Evolutionary conservation across 225 moss, liverwort and hornwort species (phyloP).

Genomic region (Physcomitrellopsis africana): DNA sequence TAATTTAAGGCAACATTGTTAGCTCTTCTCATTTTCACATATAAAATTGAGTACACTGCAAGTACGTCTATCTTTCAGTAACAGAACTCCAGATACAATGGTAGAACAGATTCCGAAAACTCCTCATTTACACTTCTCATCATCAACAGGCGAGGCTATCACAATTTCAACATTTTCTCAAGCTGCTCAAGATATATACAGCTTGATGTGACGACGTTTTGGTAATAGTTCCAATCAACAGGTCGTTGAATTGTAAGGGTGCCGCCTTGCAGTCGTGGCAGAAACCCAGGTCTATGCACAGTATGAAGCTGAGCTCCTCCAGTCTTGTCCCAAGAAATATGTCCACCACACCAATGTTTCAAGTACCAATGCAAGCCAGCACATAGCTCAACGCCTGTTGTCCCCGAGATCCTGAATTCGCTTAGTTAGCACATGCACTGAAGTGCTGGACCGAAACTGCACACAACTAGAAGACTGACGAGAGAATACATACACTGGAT

Average conservation of each 20-base stretch:
- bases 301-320: conserved; percentile 78
- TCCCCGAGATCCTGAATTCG: conserved; percentile 77
- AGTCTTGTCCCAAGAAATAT: conserved; percentile 90
- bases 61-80: conserved; percentile 4
- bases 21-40: background rate
- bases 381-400: conserved; percentile 91
- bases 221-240: conserved; percentile 93
- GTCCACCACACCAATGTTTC: conserved; percentile 84
- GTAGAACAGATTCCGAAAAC: conserved; percentile 11
- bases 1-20: background rate
- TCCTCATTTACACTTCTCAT: conserved; percentile 17
- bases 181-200: conserved; percentile 57
- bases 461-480: conserved; percentile 23
- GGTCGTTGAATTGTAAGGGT: conserved; percentile 59
- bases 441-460: conserved; percentile 20
- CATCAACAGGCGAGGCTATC: conserved; percentile 1
- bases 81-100: conserved; percentile 15
- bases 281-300: conserved; percentile 63
- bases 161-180: conserved; percentile 13
- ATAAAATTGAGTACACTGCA: conserved; percentile 7
- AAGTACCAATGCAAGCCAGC: conserved; percentile 93
- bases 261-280: conserved; percentile 63
- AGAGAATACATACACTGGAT: background rate
- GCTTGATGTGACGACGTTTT: conserved; percentile 94
- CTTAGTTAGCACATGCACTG: conserved; percentile 26